These are phyloP conservation scores for Penicillium ochrochloron DNA, from an alignment of 495 filamentous ascomycete species.

Conservation along the genomic window DNA sequence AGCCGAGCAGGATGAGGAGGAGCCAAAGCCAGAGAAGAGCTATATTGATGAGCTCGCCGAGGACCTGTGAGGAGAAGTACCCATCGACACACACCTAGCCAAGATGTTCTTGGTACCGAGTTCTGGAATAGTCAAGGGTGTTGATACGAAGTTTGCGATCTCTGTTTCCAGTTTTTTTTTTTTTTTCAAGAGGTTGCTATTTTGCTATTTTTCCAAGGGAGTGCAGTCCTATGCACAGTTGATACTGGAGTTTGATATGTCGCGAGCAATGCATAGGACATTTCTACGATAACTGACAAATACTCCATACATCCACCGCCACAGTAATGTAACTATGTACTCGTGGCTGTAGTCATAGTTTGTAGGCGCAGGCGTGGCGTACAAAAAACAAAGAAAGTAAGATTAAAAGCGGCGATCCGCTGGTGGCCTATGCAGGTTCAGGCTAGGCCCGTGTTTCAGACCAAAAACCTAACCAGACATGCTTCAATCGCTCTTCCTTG, in stretches of 20 bases:
- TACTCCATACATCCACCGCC: not conserved
- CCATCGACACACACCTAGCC: not conserved
- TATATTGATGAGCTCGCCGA: not conserved
- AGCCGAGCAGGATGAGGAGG: not conserved
- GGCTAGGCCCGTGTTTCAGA: not conserved
- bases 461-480: not conserved
- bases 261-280: not conserved
- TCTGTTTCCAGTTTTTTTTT: not conserved
- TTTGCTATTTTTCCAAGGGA: not conserved
- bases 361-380: not conserved
- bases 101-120: not conserved
- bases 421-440: constrained; percentile 1
- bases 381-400: constrained; percentile 2
- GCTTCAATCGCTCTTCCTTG: too few species aligned
- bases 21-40: not conserved
- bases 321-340: not conserved
- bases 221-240: not conserved
- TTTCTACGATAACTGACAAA: not conserved
- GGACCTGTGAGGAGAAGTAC: not conserved
- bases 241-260: not conserved
- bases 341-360: not conserved
- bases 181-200: not conserved
- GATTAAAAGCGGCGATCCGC: not conserved
- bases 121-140: not conserved
- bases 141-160: not conserved